These are phyloP conservation scores for Aschersonia sp. DNA, from an alignment of 2,329 filamentous ascomycete genomes.

Conservation along the genomic window DNA sequence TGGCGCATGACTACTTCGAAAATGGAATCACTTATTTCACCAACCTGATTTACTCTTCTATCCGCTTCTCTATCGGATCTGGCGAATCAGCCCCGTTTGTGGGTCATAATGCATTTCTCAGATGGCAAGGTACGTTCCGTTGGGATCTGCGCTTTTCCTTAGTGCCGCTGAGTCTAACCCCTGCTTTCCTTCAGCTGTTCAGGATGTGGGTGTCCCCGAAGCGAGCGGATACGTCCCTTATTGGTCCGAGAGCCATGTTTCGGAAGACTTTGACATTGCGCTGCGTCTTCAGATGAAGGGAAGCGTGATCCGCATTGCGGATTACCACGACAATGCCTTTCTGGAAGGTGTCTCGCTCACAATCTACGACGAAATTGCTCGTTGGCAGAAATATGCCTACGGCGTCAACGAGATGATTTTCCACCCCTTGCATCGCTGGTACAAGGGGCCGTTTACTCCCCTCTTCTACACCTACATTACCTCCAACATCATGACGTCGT, in stretches of 20 bases:
- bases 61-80: slow-evolving; percentile 53
- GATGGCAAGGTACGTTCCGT: slow-evolving; percentile 34
- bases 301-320: slow-evolving; percentile 53
- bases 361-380: slow-evolving; percentile 56
- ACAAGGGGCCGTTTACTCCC: slow-evolving; percentile 47
- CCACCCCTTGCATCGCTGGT: slow-evolving; percentile 50
- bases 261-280: slow-evolving; percentile 65
- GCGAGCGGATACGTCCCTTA: slow-evolving; percentile 44
- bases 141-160: background rate
- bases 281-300: slow-evolving; percentile 55
- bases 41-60: slow-evolving; percentile 61
- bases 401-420: slow-evolving; percentile 60
- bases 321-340: slow-evolving; percentile 56
- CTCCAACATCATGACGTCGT: slow-evolving; percentile 47
- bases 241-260: slow-evolving; percentile 65
- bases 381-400: slow-evolving; percentile 63
- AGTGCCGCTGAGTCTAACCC: background rate
- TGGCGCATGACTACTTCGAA: slow-evolving; percentile 59
- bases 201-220: slow-evolving; percentile 14
- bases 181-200: slow-evolving; percentile 13
- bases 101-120: slow-evolving; percentile 62
- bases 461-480: slow-evolving; percentile 47
- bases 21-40: slow-evolving; percentile 65
- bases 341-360: slow-evolving; percentile 61
- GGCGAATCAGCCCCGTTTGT: slow-evolving; percentile 65